These are phyloP conservation scores for Breynia disticha DNA, from an alignment of 441 rosid genomes.

Conservation along the genomic window DNA sequence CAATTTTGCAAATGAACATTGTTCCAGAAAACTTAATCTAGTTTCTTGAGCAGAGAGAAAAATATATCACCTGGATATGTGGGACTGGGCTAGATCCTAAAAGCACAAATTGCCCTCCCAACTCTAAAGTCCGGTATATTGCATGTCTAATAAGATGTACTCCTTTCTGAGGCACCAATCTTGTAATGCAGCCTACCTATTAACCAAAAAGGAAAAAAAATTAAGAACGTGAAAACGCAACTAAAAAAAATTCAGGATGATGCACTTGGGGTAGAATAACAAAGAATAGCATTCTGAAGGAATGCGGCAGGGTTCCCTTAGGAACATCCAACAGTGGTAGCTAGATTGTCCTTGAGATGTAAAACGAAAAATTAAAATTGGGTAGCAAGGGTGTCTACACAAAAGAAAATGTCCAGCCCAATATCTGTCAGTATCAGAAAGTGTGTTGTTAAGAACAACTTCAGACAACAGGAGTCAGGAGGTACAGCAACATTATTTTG, in stretches of 20 bases:
- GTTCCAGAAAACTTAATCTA: neutral
- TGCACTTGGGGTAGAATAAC: neutral
- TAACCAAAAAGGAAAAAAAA: slow-evolving; percentile 1
- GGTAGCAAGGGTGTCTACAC: neutral
- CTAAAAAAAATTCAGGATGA: neutral
- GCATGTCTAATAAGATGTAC: slow-evolving; percentile 96
- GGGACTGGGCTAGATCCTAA: slow-evolving; percentile 97
- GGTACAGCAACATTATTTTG: too few species aligned
- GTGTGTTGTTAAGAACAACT: too few species aligned
- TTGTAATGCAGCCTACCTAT: slow-evolving; percentile 92
- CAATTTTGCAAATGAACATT: neutral
- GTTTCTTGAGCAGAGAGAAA: slow-evolving; percentile 5
- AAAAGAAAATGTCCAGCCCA: neutral
- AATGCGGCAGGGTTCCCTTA: neutral
- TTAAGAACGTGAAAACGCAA: slow-evolving; percentile 1
- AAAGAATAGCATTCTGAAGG: neutral
- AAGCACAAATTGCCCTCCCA: slow-evolving; percentile 90
- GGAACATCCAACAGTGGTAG: neutral
- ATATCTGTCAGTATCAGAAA: too few species aligned
- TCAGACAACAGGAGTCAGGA: too few species aligned
- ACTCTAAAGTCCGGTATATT: slow-evolving; percentile 76
- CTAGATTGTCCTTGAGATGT: neutral
- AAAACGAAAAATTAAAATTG: too few species aligned
- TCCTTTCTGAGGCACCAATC: slow-evolving; percentile 95
- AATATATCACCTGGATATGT: slow-evolving; percentile 69